Percentiles rank a stretch among this genome's conserved stretches.
These are phyloP conservation scores for Flaveria bidentis DNA, from an alignment of 129 eudicot genomes.

Conservation along the genomic window DNA sequence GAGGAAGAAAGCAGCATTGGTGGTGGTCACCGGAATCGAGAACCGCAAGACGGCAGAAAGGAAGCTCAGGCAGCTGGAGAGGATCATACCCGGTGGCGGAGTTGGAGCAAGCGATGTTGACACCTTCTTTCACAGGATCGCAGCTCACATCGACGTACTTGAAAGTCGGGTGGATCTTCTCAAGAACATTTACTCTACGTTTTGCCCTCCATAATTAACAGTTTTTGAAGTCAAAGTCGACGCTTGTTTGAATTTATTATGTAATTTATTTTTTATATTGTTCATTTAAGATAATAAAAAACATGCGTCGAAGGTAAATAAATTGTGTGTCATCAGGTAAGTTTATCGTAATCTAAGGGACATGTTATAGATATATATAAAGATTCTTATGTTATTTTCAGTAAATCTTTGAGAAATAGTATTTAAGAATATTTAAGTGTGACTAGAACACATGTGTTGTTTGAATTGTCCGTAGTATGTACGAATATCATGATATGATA, in stretches of 20 bases:
- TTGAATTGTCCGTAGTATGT: not conserved
- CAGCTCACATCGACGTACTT: conserved; percentile 36
- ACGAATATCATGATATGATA: not conserved
- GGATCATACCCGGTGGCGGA: conserved; percentile 37
- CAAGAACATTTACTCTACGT: conserved; percentile 23
- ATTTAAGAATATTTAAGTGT: not conserved
- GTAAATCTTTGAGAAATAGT: not conserved
- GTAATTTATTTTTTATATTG: conserved; percentile 6
- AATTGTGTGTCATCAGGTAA: not conserved
- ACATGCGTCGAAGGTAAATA: not conserved
- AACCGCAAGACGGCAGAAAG: conserved; percentile 31
- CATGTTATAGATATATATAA: not conserved
- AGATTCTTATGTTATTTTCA: not conserved
- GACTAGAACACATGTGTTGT: not conserved
- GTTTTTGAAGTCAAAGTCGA: conserved; percentile 9
- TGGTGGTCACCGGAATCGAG: conserved; percentile 19
- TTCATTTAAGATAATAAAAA: not conserved
- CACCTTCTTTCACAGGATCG: conserved; percentile 37
- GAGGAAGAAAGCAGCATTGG: conserved; percentile 23
- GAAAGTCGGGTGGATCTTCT: conserved; percentile 36
- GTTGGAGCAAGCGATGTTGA: conserved; percentile 15
- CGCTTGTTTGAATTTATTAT: not conserved
- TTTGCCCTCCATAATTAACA: conserved; percentile 4
- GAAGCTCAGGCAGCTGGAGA: conserved; percentile 33
- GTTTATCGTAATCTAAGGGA: not conserved